Percentiles rank a stretch among this genome's conserved stretches.
These are phyloP conservation scores for Suhomyces bokatorum DNA, from an alignment of 1,139 yeast genomes.

Conservation along the genomic window DNA sequence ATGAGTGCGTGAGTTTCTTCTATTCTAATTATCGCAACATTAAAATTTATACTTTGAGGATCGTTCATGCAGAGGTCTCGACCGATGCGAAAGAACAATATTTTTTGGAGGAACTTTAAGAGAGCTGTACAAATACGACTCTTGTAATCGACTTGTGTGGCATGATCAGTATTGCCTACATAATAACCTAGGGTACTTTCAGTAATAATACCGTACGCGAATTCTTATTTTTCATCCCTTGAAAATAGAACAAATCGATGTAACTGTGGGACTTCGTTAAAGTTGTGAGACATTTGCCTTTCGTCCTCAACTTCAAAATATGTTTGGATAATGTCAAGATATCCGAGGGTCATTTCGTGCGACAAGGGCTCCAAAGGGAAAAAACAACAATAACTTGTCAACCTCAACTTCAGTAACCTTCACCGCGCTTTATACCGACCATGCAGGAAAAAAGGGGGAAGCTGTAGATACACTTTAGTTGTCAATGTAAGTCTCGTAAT, in stretches of 20 bases:
- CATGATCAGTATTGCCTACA: not conserved
- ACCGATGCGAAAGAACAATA: slow-evolving; percentile 1
- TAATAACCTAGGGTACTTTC: not conserved
- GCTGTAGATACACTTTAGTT: not conserved
- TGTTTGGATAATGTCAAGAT: not conserved
- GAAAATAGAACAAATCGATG: slow-evolving; percentile 1
- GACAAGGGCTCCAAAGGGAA: not conserved
- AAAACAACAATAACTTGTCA: not conserved
- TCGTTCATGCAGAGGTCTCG: slow-evolving; percentile 6
- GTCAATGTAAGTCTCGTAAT: slow-evolving; percentile 2
- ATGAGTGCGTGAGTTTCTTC: not conserved
- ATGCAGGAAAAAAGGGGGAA: slow-evolving; percentile 2
- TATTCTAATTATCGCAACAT: not conserved
- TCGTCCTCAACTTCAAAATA: no score
- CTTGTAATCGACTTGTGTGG: not conserved
- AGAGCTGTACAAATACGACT: slow-evolving; percentile 1
- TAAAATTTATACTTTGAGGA: slow-evolving; percentile 1
- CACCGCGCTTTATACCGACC: not conserved
- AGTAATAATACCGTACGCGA: slow-evolving; percentile 1
- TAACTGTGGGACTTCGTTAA: no score
- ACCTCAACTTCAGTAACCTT: not conserved
- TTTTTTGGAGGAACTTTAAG: slow-evolving; percentile 3
- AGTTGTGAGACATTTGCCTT: no score
- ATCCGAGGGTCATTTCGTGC: not conserved
- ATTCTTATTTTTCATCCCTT: slow-evolving; percentile 1